Percentiles rank a stretch among this genome's conserved stretches.
phyloP scores from a whole-genome alignment of 805 yeast species.

The Lipomyces mesembrius region DNA sequence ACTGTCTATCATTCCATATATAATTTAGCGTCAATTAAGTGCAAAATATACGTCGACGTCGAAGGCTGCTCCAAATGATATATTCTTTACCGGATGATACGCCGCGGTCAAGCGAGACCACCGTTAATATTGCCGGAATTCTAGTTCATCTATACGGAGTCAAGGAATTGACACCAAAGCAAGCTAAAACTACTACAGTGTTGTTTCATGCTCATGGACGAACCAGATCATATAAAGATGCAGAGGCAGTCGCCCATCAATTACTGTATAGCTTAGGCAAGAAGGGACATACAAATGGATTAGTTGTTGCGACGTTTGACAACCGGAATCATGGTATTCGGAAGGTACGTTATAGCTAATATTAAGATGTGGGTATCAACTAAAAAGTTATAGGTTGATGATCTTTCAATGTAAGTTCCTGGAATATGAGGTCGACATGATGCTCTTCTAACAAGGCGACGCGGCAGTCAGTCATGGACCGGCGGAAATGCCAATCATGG shows the following conservation, averaged over 20 bases:
- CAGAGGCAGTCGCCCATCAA: constrained; percentile 51
- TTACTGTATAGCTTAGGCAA: constrained; percentile 44
- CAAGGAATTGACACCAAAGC: constrained; percentile 40
- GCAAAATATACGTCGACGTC: no score
- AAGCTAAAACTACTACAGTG: constrained; percentile 46
- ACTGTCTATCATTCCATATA: no score
- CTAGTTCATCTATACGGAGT: constrained; percentile 53
- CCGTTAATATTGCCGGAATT: constrained; percentile 52
- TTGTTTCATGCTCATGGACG: constrained; percentile 57
- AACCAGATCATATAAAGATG: constrained; percentile 47
- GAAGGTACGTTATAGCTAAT: constrained; percentile 34
- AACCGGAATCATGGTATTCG: constrained; percentile 62
- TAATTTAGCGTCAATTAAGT: no score
- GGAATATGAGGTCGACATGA: neutral
- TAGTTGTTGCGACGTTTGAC: constrained; percentile 59
- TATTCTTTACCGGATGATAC: constrained; percentile 31
- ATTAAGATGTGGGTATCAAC: neutral
- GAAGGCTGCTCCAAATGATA: constrained; percentile 9
- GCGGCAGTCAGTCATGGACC: constrained; percentile 52
- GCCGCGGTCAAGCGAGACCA: constrained; percentile 28
- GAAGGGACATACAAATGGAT: constrained; percentile 31
- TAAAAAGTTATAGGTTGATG: constrained; percentile 13
- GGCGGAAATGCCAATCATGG: constrained; percentile 57
- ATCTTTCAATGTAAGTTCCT: constrained; percentile 16
- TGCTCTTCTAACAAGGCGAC: neutral